Percentiles rank a stretch among this genome's conserved stretches.
Conservation (phyloP, 1,139 yeast genomes). For the Candida gigantensis region DNA sequence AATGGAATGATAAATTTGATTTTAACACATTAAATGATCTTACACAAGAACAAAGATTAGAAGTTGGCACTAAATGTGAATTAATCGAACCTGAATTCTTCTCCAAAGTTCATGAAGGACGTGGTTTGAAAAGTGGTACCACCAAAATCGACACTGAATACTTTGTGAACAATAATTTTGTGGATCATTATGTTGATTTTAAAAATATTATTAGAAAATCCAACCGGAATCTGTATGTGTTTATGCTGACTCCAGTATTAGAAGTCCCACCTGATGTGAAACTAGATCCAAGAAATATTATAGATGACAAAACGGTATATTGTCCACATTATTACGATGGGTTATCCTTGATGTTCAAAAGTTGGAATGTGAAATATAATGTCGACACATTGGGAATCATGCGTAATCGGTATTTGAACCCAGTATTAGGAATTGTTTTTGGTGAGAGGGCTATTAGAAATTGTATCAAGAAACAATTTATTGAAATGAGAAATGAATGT, state of each 20-base stretch:
- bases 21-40: constrained; percentile 20
- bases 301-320: constrained; percentile 68
- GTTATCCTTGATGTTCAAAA: constrained; percentile 83
- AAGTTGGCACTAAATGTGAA: constrained; percentile 32
- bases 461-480: constrained; percentile 66
- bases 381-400: constrained; percentile 91
- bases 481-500: constrained; percentile 65
- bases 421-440: constrained; percentile 73
- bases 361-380: constrained; percentile 75
- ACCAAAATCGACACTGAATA: constrained; percentile 50
- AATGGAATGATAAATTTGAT: constrained; percentile 35
- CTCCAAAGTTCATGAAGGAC: constrained; percentile 27
- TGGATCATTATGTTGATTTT: constrained; percentile 55
- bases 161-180: constrained; percentile 64
- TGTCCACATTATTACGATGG: constrained; percentile 95
- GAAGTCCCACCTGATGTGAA: constrained; percentile 73
- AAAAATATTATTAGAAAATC: constrained; percentile 50
- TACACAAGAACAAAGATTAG: constrained; percentile 32
- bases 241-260: constrained; percentile 83
- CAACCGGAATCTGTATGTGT: constrained; percentile 50
- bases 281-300: constrained; percentile 45
- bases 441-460: constrained; percentile 80
- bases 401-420: constrained; percentile 73
- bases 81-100: constrained; percentile 35
- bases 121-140: too few species aligned